A percentile compares a stretch with the other conserved stretches of the same genome.
These are phyloP conservation scores for Mortierella sp. DNA, from an alignment of 371 early-diverging fungal genomes.

Conservation along the genomic window DNA sequence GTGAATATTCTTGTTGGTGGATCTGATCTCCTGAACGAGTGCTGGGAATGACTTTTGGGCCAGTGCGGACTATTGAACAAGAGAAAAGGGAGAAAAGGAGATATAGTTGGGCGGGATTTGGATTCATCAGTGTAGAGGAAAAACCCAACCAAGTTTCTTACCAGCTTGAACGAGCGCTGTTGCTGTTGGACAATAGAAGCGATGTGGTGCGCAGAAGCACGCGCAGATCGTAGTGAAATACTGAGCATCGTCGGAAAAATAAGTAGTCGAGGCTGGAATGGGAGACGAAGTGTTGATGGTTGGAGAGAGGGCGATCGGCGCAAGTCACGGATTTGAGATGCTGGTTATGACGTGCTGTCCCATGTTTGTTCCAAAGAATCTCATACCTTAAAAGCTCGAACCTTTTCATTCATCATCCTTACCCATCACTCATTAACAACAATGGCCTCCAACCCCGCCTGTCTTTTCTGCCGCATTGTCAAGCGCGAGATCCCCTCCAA, in stretches of 20 bases:
- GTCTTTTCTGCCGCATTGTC: conserved; percentile 94
- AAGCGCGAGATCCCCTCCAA: conserved; percentile 87
- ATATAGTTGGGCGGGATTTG: not conserved
- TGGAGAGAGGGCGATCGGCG: not conserved
- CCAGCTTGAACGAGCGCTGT: conserved; percentile 27
- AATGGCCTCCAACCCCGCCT: conserved; percentile 59
- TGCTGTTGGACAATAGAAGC: conserved; percentile 1
- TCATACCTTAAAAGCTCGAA: not conserved
- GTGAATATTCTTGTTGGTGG: conserved; percentile 49
- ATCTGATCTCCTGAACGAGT: conserved; percentile 48
- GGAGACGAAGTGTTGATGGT: not conserved
- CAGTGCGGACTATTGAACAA: conserved; percentile 16
- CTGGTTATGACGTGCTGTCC: not conserved
- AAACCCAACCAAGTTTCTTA: not conserved
- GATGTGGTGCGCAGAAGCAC: not conserved
- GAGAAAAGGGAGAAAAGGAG: not conserved
- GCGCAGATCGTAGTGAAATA: conserved; percentile 8
- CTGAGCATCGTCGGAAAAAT: conserved; percentile 2
- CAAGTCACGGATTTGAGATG: not conserved
- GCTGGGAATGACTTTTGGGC: conserved; percentile 45
- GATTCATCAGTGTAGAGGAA: not conserved
- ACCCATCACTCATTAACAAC: conserved; percentile 5
- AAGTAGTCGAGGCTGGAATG: not conserved
- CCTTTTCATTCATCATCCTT: not conserved
- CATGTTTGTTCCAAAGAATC: not conserved